Evolutionary conservation across 2,329 filamentous ascomycete species (phyloP), one percentile per base, ranked within the genome.

Genomic region (Calonectria leucothoes): DNA sequence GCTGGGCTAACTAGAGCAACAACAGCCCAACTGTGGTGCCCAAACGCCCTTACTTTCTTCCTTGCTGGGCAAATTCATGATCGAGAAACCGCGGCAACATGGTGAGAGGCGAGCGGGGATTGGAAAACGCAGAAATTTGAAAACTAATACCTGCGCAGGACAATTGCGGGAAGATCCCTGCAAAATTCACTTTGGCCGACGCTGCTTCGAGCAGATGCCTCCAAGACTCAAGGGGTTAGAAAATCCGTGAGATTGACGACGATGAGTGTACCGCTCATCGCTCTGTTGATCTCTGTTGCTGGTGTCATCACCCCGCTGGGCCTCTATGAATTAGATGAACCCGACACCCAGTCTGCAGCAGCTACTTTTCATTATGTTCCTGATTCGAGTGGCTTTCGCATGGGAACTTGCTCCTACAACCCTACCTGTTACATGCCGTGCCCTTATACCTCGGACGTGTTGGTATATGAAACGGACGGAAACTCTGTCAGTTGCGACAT

Each of bases 301-400:
- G 64, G 72, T 37, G 55, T 74, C 17, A 39, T 74, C 31, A 74
- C 72, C 12, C 72, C 72, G n/a, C 69, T 71, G 15, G 72, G 69
- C 14, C 72, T 74, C n/a, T 74, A 74, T 14, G 72, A 74, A 23
- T 15, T 39, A 3, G 61, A 74, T 55, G 69, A 67, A 17, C 69
- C 51, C 15, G 57, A 55, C 5, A 31, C 57, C 17, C 33, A 63
- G 15, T 12, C 48, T 27, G 20, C 37, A 17, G n/a, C 31, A 11
- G 69, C 57, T 11, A 15, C 39, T 39, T 74, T 74, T 23, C 51
- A 52, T 23, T 74, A 74, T 15, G 72, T 37, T n/a, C 17, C 25
- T 7, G 72, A 74, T 42, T 68, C 72, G 25, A 74, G 72, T 51
- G 45, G 55, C 8, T 74, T 71, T 49, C 66, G 37, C 20, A 52